Base-by-base conservation (phyloP, 495 filamentous ascomycete species). In the Aspergillus carlsbadensis region DNA sequence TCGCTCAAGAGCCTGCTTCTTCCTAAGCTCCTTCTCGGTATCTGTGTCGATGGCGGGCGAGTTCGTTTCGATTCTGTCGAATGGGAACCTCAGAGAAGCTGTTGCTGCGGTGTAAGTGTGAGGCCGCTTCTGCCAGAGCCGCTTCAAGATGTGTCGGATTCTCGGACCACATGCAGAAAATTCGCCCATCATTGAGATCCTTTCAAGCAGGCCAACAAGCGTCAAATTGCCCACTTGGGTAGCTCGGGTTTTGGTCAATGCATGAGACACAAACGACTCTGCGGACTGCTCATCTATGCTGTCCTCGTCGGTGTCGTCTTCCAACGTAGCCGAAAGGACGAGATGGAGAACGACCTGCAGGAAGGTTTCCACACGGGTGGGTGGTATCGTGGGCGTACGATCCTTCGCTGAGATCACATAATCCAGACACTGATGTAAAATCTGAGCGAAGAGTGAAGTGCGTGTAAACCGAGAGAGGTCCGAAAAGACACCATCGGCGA, bases 311-410 rank as follows among this genome's bases (percentile, higher is more conserved):
- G 77, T 78, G 26, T 81, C 72, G 63, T 97, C 94, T 72, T 98
- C 95, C 11, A 87, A 70, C 29, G 92, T 84, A 33, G 92, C 91
- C 35, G 94, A 80, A 33, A 97, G 81, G 7, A 88, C 79, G 26
- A 99, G 79, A 70, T 98, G 94, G 35, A 99, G 71, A 11, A 96
- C 84, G 31, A 96, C 87, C 63, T 97, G 92, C 33, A 98, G 68
- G 77, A 94, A 97, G 3, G 88, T 87, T 69, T 99, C 94, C 26
- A 97, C 78, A 36, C 93, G 80, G 4, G 92, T 96, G 7, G 78
- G 74, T 21, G 89, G 91, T 35, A 96, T 88, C 22, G 73, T 78
- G 4, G 89, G 87, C 0, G 86, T 89, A 10, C 81, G 73, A 21
- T 79, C 74, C 52, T 84, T 81, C 37, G 82, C 84, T 20, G 82